Conservation (phyloP, 495 filamentous ascomycete species). For the Penicillium daleae region DNA sequence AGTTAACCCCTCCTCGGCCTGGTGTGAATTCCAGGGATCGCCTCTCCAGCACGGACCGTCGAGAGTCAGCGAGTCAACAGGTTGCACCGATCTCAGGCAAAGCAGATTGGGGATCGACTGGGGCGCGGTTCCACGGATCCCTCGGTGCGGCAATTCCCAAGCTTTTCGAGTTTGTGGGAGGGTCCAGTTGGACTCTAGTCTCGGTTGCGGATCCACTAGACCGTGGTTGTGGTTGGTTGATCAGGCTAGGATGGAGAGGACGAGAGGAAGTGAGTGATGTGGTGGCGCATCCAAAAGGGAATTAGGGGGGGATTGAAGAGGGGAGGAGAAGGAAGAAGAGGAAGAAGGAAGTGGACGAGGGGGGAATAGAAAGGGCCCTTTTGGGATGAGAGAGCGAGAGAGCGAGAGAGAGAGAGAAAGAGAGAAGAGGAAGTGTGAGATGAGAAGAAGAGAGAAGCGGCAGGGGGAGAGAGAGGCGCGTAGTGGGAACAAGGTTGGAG, state of each 20-base stretch:
- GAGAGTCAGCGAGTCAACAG: constrained; percentile 32
- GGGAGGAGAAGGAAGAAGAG: background rate
- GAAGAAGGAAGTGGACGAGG: background rate
- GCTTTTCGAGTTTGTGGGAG: constrained; percentile 17
- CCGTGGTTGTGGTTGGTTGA: background rate
- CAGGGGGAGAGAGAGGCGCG: background rate
- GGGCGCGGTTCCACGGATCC: constrained; percentile 38
- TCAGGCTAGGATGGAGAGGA: background rate
- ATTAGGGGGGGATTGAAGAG: background rate
- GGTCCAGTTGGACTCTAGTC: background rate
- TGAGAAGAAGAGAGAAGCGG: background rate
- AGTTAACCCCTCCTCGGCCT: constrained; percentile 38
- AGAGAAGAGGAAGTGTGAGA: background rate
- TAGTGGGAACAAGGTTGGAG: constrained; percentile 5
- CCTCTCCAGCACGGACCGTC: constrained; percentile 44
- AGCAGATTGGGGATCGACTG: constrained; percentile 36
- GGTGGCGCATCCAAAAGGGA: background rate
- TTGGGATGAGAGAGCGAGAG: background rate
- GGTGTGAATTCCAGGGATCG: constrained; percentile 42
- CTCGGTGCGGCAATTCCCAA: constrained; percentile 39
- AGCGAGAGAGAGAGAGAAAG: background rate
- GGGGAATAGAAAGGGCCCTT: background rate
- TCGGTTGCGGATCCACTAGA: background rate
- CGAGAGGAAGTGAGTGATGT: background rate
- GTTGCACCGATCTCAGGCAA: constrained; percentile 40